These are phyloP conservation scores for Trametes cinnabarina DNA, from an alignment of 768 basidiomycete genomes.

Conservation along the genomic window DNA sequence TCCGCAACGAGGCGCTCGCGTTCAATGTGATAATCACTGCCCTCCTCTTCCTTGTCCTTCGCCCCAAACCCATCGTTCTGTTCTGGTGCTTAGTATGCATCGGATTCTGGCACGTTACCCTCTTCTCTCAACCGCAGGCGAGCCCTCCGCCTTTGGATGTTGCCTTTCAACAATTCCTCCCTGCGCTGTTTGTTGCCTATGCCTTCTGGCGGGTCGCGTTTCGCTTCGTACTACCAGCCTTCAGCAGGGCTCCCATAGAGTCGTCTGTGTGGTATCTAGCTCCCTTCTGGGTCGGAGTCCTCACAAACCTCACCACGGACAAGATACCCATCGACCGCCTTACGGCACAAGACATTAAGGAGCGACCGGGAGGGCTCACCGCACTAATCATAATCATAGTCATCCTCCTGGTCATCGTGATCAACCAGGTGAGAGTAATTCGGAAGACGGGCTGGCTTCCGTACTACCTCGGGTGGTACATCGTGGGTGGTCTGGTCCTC, in stretches of 20 bases:
- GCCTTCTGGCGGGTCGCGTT: constrained; percentile 76
- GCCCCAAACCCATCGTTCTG: constrained; percentile 63
- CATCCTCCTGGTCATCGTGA: constrained; percentile 53
- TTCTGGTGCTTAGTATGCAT: constrained; percentile 82
- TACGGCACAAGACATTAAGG: constrained; percentile 62
- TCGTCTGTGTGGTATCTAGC: constrained; percentile 69
- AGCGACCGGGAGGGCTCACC: constrained; percentile 63
- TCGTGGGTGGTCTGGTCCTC: constrained; percentile 60
- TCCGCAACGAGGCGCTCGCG: constrained; percentile 65
- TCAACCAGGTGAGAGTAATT: constrained; percentile 81
- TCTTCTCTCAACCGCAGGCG: constrained; percentile 72
- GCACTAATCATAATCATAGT: constrained; percentile 68
- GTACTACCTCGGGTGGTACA: constrained; percentile 73
- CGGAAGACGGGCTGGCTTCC: constrained; percentile 83
- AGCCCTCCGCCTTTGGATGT: constrained; percentile 66
- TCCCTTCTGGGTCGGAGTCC: constrained; percentile 76
- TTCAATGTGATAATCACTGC: constrained; percentile 70
- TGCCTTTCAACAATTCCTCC: constrained; percentile 78
- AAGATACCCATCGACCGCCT: constrained; percentile 76
- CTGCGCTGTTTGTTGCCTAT: constrained; percentile 73
- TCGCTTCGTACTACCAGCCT: constrained; percentile 71
- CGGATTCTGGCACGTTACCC: constrained; percentile 80
- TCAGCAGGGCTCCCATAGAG: constrained; percentile 68
- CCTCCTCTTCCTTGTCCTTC: constrained; percentile 67
- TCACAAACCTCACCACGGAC: constrained; percentile 69